These are phyloP conservation scores for Hericium coralloides DNA, from an alignment of 768 basidiomycete genomes.

Conservation along the genomic window DNA sequence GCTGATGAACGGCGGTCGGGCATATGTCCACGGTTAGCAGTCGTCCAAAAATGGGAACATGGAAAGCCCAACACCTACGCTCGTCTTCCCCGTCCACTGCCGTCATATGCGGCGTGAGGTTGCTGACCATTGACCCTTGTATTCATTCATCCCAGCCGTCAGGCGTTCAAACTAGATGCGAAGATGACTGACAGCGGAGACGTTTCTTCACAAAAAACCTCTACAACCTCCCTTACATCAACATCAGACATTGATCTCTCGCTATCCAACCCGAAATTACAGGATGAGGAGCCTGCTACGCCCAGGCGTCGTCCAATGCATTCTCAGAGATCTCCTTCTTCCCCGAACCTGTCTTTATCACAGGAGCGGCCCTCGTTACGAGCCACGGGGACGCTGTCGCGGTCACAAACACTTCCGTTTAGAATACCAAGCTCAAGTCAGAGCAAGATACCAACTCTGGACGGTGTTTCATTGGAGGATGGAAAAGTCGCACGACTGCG, in stretches of 20 bases:
- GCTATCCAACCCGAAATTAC: background rate
- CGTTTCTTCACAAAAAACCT: background rate
- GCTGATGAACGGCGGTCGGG: too few species aligned
- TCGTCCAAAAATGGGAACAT: too few species aligned
- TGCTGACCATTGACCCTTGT: too few species aligned
- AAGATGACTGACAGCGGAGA: background rate
- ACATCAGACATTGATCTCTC: background rate
- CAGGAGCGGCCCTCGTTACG: slow-evolving; percentile 4
- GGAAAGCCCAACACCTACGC: too few species aligned
- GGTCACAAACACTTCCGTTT: slow-evolving; percentile 40
- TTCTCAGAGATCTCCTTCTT: slow-evolving; percentile 16
- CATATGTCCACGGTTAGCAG: too few species aligned
- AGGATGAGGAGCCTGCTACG: background rate
- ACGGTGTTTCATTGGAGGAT: slow-evolving; percentile 37
- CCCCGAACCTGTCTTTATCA: slow-evolving; percentile 15
- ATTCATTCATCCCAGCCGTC: too few species aligned
- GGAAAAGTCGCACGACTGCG: slow-evolving; percentile 42
- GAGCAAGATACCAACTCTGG: slow-evolving; percentile 11
- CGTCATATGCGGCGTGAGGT: too few species aligned
- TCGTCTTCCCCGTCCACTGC: too few species aligned
- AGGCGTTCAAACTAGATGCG: background rate
- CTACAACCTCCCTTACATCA: background rate
- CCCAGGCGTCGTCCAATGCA: slow-evolving; percentile 5
- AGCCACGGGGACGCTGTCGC: slow-evolving; percentile 23
- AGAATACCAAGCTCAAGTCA: slow-evolving; percentile 20